phyloP scores from a whole-genome alignment of 1,284 basidiomycete genomes.

The Ustilago loliicola region DNA sequence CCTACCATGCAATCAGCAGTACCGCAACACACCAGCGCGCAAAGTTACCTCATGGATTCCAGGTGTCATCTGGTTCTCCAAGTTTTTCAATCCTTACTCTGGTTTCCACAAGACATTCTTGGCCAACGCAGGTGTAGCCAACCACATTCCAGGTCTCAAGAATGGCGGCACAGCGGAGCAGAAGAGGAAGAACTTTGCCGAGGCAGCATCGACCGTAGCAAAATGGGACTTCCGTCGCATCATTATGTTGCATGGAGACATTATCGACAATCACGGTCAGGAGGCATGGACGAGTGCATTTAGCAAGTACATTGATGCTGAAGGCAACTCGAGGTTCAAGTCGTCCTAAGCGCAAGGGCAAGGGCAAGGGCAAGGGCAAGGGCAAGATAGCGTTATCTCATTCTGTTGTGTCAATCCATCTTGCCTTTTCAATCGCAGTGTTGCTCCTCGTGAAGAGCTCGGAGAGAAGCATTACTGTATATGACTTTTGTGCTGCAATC shows the following conservation, averaged over 20 bases:
- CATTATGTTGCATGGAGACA: slow-evolving; percentile 93
- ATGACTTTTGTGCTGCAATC: neutral
- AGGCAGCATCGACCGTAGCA: slow-evolving; percentile 78
- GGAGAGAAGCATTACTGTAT: too few relatives aligned
- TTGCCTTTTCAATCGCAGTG: too few relatives aligned
- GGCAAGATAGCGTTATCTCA: neutral
- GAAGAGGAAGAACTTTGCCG: slow-evolving; percentile 55
- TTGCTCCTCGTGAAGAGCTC: too few relatives aligned
- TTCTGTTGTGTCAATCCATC: neutral
- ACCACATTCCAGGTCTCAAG: slow-evolving; percentile 35
- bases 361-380: too few relatives aligned
- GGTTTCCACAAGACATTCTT: slow-evolving; percentile 56
- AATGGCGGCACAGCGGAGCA: slow-evolving; percentile 69
- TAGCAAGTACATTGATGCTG: slow-evolving; percentile 47
- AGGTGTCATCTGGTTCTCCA: slow-evolving; percentile 52
- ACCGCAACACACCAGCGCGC: slow-evolving; percentile 46
- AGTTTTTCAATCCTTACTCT: slow-evolving; percentile 41
- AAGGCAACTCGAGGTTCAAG: slow-evolving; percentile 55
- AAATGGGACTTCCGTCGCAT: slow-evolving; percentile 89
- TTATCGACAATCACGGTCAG: slow-evolving; percentile 82
- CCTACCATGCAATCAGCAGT: slow-evolving; percentile 85
- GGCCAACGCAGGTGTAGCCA: slow-evolving; percentile 39
- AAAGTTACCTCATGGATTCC: slow-evolving; percentile 57
- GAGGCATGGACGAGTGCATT: slow-evolving; percentile 75
- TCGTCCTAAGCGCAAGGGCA: slow-evolving; percentile 16